Evolutionary conservation across 352 stramenopile genomes (phyloP).

Genomic region (Phytophthora boehmeriae): DNA sequence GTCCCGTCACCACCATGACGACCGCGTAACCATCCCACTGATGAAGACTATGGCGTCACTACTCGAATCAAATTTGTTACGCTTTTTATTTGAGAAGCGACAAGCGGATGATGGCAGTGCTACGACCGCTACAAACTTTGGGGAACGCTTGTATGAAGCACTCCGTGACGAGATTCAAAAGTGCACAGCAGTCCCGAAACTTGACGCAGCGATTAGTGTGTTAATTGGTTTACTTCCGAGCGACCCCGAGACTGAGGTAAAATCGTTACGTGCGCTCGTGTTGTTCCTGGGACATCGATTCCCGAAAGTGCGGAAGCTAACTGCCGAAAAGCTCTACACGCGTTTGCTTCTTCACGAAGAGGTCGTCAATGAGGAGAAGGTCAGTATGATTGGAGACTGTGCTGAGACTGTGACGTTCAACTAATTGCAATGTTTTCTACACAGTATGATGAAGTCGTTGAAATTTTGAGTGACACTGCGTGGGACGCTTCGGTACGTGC

Average conservation of each 20-base stretch:
- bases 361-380: slow-evolving; percentile 67
- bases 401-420: background rate
- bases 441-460: slow-evolving; percentile 74
- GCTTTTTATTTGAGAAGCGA: slow-evolving; percentile 59
- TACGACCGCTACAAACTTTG: slow-evolving; percentile 49
- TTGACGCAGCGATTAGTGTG: slow-evolving; percentile 71
- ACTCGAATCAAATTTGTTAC: slow-evolving; percentile 64
- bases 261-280: slow-evolving; percentile 69
- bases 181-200: slow-evolving; percentile 63
- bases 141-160: slow-evolving; percentile 58
- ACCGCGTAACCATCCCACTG: slow-evolving; percentile 86
- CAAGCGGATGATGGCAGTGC: slow-evolving; percentile 28
- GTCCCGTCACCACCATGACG: slow-evolving; percentile 59
- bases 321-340: slow-evolving; percentile 86
- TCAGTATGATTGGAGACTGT: slow-evolving; percentile 16
- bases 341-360: slow-evolving; percentile 79
- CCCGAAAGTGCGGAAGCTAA: slow-evolving; percentile 84
- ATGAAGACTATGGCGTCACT: slow-evolving; percentile 87
- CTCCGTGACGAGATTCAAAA: slow-evolving; percentile 77
- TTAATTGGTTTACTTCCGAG: slow-evolving; percentile 77
- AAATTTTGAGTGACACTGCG: slow-evolving; percentile 78
- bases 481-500: slow-evolving; percentile 77
- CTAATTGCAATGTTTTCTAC: slow-evolving; percentile 7
- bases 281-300: slow-evolving; percentile 87
- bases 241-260: slow-evolving; percentile 54